Conservation (phyloP, 108 stramenopile species). For the Stephanodiscus minutulus region DNA sequence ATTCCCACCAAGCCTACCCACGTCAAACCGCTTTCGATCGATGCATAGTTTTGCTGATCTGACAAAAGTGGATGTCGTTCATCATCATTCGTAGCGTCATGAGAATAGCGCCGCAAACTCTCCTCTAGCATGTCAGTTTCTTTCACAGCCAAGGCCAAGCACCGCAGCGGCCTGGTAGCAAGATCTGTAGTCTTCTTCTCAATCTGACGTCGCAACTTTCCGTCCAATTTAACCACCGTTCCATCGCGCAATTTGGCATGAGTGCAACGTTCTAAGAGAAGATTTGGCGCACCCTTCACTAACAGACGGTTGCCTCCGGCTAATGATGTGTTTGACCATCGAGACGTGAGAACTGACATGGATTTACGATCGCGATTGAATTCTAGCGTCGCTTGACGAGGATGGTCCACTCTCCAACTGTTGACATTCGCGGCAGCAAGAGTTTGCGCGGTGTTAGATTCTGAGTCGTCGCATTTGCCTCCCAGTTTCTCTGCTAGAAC, state of each 20-base stretch:
- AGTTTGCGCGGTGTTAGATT: slow-evolving; percentile 43
- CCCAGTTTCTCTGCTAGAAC: slow-evolving; percentile 93
- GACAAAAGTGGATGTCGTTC: slow-evolving; percentile 57
- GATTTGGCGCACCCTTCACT: slow-evolving; percentile 98
- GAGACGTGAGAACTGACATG: slow-evolving; percentile 70
- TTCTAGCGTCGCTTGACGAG: slow-evolving; percentile 91
- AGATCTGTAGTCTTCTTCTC: slow-evolving; percentile 73
- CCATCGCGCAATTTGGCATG: slow-evolving; percentile 87
- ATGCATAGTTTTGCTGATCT: slow-evolving; percentile 77
- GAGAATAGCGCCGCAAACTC: slow-evolving; percentile 45
- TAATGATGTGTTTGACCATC: slow-evolving; percentile 35
- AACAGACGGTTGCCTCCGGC: slow-evolving; percentile 73
- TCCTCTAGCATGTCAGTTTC: slow-evolving; percentile 67
- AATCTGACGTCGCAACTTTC: slow-evolving; percentile 63
- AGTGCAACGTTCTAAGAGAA: slow-evolving; percentile 91
- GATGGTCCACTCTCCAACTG: slow-evolving; percentile 57
- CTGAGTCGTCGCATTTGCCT: slow-evolving; percentile 16
- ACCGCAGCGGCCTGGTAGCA: slow-evolving; percentile 91
- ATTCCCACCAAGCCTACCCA: slow-evolving; percentile 96
- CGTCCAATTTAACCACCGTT: slow-evolving; percentile 68
- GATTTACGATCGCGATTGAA: slow-evolving; percentile 89
- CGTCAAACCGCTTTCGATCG: slow-evolving; percentile 92
- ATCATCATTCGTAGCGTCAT: slow-evolving; percentile 33
- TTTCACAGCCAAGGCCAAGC: slow-evolving; percentile 92
- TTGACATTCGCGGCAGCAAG: slow-evolving; percentile 74